phyloP scores from a whole-genome alignment of 1,284 basidiomycete genomes.

The Sutorius eximius region DNA sequence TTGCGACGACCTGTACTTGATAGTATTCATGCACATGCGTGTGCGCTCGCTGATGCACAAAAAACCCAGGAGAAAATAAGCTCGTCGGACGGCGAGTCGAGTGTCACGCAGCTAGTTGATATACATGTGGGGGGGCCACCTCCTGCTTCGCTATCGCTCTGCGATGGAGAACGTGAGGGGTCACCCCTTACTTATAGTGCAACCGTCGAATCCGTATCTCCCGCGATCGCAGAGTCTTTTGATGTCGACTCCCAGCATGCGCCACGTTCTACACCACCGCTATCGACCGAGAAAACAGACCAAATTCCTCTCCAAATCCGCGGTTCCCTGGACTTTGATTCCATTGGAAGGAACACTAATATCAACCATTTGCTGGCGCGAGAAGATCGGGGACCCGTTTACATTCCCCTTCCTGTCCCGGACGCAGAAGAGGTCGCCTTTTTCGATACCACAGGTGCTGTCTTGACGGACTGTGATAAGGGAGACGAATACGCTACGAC shows the following conservation, averaged over 20 bases:
- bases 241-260: constrained; percentile 1
- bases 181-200: background rate
- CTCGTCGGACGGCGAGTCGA: background rate
- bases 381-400: constrained; percentile 3
- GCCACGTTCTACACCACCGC: background rate
- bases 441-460: constrained; percentile 12
- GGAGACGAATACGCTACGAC: background rate
- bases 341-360: background rate
- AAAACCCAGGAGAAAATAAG: background rate
- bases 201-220: constrained; percentile 1
- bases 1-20: constrained; percentile 26
- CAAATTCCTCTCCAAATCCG: background rate
- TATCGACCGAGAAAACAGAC: background rate
- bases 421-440: constrained; percentile 17
- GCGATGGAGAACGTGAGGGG: background rate
- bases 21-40: constrained; percentile 3
- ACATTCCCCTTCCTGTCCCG: constrained; percentile 20
- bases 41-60: background rate
- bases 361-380: constrained; percentile 1
- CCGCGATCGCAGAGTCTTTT: background rate
- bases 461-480: background rate
- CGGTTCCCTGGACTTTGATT: background rate
- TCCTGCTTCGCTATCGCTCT: background rate
- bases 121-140: background rate
- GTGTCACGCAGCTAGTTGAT: background rate